phyloP scores from a whole-genome alignment of 2,329 filamentous ascomycete species.

The Colletotrichum destructivum region DNA sequence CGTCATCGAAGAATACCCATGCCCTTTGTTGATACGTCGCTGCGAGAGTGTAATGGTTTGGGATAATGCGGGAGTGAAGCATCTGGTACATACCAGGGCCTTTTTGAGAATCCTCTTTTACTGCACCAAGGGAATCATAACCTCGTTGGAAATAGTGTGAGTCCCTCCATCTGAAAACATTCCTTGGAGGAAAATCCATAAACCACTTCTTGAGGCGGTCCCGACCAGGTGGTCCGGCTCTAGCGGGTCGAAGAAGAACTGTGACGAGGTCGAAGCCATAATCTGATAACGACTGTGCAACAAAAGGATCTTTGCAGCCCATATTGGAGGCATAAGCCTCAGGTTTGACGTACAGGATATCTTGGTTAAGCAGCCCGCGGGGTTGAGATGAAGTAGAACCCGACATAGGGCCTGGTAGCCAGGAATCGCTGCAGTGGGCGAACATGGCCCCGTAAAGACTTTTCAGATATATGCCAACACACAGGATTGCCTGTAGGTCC shows the following conservation, averaged over 20 bases:
- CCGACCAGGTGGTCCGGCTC: neutral
- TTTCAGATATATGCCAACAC: neutral
- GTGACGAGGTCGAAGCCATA: neutral
- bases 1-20: neutral
- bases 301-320: too few relatives aligned
- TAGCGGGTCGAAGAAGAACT: neutral
- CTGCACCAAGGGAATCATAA: neutral
- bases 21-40: neutral
- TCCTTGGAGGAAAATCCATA: accelerated
- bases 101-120: neutral
- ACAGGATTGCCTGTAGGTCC: neutral
- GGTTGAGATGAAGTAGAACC: neutral
- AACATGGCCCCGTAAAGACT: neutral
- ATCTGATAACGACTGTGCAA: too few relatives aligned
- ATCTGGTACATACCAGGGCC: neutral
- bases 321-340: neutral
- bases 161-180: too few relatives aligned
- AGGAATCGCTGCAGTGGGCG: neutral
- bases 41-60: neutral
- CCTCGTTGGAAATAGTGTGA: neutral
- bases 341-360: neutral
- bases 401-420: neutral
- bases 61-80: neutral
- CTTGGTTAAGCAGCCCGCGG: neutral
- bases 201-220: constrained; percentile 3